Base-by-base conservation (phyloP, 148 eudicot genomes). In the Mesembryanthemum crystallinum region DNA sequence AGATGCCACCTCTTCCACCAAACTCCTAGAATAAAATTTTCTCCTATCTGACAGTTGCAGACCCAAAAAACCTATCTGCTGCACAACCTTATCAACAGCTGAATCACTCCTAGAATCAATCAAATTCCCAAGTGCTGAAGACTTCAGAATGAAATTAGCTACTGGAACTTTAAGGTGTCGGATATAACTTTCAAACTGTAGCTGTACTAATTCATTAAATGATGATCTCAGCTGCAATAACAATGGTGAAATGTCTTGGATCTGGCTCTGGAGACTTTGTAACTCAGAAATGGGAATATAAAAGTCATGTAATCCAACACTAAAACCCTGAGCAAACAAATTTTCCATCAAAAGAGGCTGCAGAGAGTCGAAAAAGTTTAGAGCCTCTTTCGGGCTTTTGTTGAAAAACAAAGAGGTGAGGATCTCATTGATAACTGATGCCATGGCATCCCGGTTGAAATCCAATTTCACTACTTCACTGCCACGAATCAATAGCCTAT, bases 281-380 rank as follows among this genome's bases (percentile, higher is more conserved):
- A 85, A 7, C 13, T 88, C 77, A 29, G 77, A 79, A 43, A 72
- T 64, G 3, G 92, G 78, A 71, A 90, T 54, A 57, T 65, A 82
- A 84, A 95, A 86, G 75, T 95, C 99, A 72, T 83, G 69, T 67
- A 95, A 65, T 35, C 94, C 81, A 11, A 95, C 90, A 79, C 92
- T 92, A 28, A 87, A 95, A 23, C 99, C 99, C 79, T 92, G 88
- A 23, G 87, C 63, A 78, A 78, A 87, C 24, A 95, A 28, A 73
- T 85, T 81, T 42, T 95, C 99, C 99, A 92, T 95, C 62, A 92
- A 71, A 78, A 95, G 79, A 13, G 99, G 97, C 78, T 92, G 97
- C 39, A 92, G 62, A 33, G 88, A 79, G 63, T 95, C 87, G 51
- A 92, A 86, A 69, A 95, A 89, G 64, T 72, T 75, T 65, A 95